These are phyloP conservation scores for Emergomyces africanus DNA, from an alignment of 2,329 filamentous ascomycete genomes.

Conservation along the genomic window DNA sequence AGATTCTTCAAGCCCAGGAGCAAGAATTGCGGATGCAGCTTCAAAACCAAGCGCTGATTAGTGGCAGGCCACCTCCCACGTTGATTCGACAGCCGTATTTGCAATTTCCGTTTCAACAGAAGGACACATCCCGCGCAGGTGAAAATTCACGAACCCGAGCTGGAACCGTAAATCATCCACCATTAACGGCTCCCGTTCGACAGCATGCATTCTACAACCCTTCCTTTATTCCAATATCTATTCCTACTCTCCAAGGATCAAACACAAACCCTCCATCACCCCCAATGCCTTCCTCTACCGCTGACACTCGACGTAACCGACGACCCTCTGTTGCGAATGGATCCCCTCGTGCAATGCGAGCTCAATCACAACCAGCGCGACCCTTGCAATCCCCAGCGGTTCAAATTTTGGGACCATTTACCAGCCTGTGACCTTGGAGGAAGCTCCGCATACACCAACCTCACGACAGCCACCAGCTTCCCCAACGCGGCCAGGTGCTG, in stretches of 20 bases:
- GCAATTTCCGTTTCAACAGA: conserved; percentile 28
- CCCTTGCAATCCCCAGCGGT: conserved; percentile 25
- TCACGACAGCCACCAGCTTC: conserved; percentile 22
- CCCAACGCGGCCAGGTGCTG: conserved; percentile 20
- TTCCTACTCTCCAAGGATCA: conserved; percentile 24
- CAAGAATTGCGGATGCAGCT: conserved; percentile 36
- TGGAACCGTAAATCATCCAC: conserved; percentile 25
- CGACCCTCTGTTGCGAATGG: conserved; percentile 32
- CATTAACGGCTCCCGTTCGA: conserved; percentile 20
- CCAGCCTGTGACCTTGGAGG: conserved; percentile 19
- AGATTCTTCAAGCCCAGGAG: conserved; percentile 38
- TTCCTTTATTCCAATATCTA: conserved; percentile 25
- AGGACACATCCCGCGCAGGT: conserved; percentile 20
- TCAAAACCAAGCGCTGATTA: conserved; percentile 33
- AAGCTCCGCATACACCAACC: conserved; percentile 19
- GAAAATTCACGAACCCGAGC: conserved; percentile 26
- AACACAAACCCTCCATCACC: conserved; percentile 37
- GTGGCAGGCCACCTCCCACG: conserved; percentile 26
- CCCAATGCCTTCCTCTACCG: conserved; percentile 24
- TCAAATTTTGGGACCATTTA: conserved; percentile 23
- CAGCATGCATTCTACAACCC: conserved; percentile 24
- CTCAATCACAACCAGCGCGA: conserved; percentile 40
- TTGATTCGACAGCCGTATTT: conserved; percentile 29
- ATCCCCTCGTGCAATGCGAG: conserved; percentile 30
- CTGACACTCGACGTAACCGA: conserved; percentile 34